Evolutionary conservation across 2,329 filamentous ascomycete genomes (phyloP), one percentile per base, ranked within the genome.

Genomic region (Ophiostoma sp.): DNA sequence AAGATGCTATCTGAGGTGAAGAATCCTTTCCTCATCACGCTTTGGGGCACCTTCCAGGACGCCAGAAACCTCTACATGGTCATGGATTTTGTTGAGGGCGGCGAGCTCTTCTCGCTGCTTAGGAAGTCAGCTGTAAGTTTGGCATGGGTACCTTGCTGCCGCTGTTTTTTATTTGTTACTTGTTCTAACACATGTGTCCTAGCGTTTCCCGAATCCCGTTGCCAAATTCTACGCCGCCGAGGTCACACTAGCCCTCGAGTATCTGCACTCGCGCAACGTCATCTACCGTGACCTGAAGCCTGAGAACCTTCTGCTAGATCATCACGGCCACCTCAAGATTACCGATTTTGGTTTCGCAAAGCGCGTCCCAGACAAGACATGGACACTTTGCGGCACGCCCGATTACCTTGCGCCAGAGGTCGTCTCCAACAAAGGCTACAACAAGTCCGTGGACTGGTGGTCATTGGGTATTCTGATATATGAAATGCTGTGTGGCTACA

Each of bases 371-470:
- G 95, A 99, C 83, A 98, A 98, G 80, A 99, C 95, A 58, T 99
- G 95, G 95, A 99, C 95, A 40, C 85, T 99, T 58, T 99, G 95
- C 77, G 95, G 95, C 70, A 99, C 95, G 12, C 95, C 95, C 6
- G 95, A 99, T 79, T 99, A 99, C 77, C 86, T 99, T 47, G 95
- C 95, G 0, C 95, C 95, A 0, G 95, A 99, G 80, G 95, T 99
- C 14, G 95, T 99, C n/a, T 93, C 93, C 70, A 97, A 94, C 78
- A 98, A 98, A 81, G 95, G 95, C 67, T 99, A 99, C 83, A 99
- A 99, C 83, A 99, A 98, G 79, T 97, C 94, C 55, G 95, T 99
- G 18, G 95, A 99, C 78, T 99, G 95, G 95, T 99, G 95, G 95
- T 98, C 94, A 67, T 84, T 99, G 69, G 95, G 95, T 63, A 98